Conservation (phyloP, 176 grass and related monocot genomes). For the Hordeum vulgare region DNA sequence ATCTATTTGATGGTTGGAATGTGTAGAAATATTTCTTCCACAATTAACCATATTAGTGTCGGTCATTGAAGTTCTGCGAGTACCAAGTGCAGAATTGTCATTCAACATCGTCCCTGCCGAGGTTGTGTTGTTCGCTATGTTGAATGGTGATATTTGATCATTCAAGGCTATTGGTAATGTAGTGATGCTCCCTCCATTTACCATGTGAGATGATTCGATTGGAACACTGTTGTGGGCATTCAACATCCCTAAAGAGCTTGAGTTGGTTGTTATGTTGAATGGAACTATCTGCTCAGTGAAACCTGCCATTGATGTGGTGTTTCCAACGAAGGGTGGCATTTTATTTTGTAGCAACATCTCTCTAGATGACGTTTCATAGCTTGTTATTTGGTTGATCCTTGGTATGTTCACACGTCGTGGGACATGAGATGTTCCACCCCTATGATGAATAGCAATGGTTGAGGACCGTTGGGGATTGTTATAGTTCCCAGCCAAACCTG, state of each 20-base stretch:
- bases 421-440: neutral
- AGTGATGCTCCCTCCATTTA: neutral
- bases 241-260: neutral
- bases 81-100: no score
- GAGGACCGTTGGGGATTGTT: neutral
- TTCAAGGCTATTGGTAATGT: no score
- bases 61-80: no score
- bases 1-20: neutral
- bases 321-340: neutral
- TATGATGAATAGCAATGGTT: no score
- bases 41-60: no score
- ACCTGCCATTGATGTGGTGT: neutral
- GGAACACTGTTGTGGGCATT: no score
- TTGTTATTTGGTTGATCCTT: neutral
- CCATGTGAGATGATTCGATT: neutral
- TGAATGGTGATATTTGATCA: no score
- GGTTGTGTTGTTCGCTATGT: no score
- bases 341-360: neutral
- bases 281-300: neutral
- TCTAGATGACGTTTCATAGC: neutral
- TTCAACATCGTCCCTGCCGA: no score
- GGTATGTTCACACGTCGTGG: neutral
- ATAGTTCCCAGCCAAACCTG: neutral
- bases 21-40: slow-evolving; percentile 4
- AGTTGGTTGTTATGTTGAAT: neutral